Evolutionary conservation across 139 green algal species (phyloP).

Genomic region (Edaphochlamys debaryana): DNA sequence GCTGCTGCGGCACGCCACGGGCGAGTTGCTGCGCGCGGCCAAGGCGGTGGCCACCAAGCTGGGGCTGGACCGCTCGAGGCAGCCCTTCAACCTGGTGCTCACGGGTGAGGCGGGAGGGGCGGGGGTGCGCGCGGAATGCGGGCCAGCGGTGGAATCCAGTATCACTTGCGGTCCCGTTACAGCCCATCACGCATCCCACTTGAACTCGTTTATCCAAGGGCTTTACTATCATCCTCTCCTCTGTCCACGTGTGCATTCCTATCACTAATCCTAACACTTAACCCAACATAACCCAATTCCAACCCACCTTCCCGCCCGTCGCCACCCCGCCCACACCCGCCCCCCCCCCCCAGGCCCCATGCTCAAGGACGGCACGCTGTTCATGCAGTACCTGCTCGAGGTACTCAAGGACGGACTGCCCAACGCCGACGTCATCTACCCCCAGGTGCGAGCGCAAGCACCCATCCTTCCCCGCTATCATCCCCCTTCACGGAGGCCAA

Average conservation of each 20-base stretch:
- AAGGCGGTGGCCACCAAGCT: slow-evolving; percentile 27
- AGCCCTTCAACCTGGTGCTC: slow-evolving; percentile 35
- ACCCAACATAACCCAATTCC: too few species aligned
- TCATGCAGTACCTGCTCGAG: slow-evolving; percentile 43
- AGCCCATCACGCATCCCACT: too few species aligned
- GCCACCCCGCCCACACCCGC: too few species aligned
- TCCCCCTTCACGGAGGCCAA: too few species aligned
- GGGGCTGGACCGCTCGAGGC: slow-evolving; percentile 21
- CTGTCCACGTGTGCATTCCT: too few species aligned
- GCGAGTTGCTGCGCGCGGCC: slow-evolving; percentile 24
- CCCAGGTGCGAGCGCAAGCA: too few species aligned
- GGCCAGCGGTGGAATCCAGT: not conserved
- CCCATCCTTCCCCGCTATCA: too few species aligned
- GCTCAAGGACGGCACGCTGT: slow-evolving; percentile 26
- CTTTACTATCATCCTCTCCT: too few species aligned
- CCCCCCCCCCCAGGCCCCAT: slow-evolving; percentile 7
- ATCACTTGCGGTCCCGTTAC: not conserved
- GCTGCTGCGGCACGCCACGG: slow-evolving; percentile 27
- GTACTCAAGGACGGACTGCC: slow-evolving; percentile 35
- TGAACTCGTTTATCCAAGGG: too few species aligned
- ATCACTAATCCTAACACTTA: too few species aligned
- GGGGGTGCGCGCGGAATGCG: too few species aligned
- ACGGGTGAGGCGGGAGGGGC: not conserved
- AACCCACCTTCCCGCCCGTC: too few species aligned
- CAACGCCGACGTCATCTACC: slow-evolving; percentile 32